A percentile compares a stretch with the other conserved stretches of the same genome.
phyloP scores from a whole-genome alignment of 768 basidiomycete species.

The Trametes meyenii region DNA sequence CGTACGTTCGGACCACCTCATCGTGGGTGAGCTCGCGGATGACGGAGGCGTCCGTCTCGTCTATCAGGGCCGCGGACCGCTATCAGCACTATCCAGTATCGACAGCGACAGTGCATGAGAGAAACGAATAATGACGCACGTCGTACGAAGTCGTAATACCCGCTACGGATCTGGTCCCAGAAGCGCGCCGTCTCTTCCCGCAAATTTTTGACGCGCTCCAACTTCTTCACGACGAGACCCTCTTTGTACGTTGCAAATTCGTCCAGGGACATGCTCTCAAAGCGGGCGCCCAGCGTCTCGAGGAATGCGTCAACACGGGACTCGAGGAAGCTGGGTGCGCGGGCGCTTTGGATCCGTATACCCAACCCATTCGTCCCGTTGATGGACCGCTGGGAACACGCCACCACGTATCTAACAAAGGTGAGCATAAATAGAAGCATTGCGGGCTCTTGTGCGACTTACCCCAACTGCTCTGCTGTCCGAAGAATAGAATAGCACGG shows the following conservation, averaged over 20 bases:
- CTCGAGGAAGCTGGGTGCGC: conserved; percentile 28
- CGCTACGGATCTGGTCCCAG: conserved; percentile 29
- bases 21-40: conserved; percentile 21
- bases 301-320: conserved; percentile 32
- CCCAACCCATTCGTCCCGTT: conserved; percentile 27
- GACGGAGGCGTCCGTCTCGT: conserved; percentile 23
- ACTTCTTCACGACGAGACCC: conserved; percentile 28
- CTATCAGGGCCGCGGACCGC: conserved; percentile 12
- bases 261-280: conserved; percentile 18
- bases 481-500: conserved; percentile 53
- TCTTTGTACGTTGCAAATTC: conserved; percentile 25
- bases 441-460: background rate
- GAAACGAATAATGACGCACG: conserved; percentile 20
- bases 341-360: conserved; percentile 31
- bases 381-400: conserved; percentile 15
- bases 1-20: conserved; percentile 25
- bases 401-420: conserved; percentile 29
- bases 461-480: conserved; percentile 57
- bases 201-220: conserved; percentile 31
- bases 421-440: background rate
- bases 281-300: conserved; percentile 15
- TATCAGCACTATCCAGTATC: background rate
- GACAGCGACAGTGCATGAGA: background rate
- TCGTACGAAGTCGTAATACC: conserved; percentile 30
- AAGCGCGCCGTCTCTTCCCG: conserved; percentile 29